phyloP scores from a whole-genome alignment of 2,329 filamentous ascomycete genomes.

The Fusarium sp. region DNA sequence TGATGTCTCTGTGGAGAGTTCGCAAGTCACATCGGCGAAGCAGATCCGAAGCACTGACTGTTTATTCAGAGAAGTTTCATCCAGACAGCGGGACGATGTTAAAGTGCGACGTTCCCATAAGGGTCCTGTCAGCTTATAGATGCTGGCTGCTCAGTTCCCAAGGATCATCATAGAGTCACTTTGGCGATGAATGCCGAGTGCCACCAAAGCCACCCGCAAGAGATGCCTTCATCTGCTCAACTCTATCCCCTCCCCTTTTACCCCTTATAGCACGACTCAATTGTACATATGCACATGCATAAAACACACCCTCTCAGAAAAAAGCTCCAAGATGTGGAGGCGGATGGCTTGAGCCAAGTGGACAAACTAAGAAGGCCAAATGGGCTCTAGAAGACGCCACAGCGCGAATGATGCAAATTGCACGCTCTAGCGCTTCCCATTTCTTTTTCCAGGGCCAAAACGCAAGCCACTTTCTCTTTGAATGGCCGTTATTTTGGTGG shows the following conservation, averaged over 20 bases:
- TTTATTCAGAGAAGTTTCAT: slow-evolving; percentile 8
- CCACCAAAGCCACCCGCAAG: slow-evolving; percentile 6
- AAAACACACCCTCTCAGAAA: slow-evolving; percentile 1
- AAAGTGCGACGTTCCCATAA: slow-evolving; percentile 23
- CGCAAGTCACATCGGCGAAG: background rate
- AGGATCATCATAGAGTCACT: background rate
- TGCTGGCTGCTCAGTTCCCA: background rate
- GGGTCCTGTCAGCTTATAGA: slow-evolving; percentile 3
- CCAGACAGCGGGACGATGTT: slow-evolving; percentile 3
- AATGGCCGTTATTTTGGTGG: slow-evolving; percentile 36
- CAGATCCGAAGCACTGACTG: slow-evolving; percentile 18
- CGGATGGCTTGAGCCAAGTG: slow-evolving; percentile 22
- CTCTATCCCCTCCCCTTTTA: background rate
- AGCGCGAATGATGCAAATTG: slow-evolving; percentile 30
- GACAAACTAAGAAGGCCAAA: background rate
- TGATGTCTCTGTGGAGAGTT: background rate
- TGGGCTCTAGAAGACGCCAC: slow-evolving; percentile 31
- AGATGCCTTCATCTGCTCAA: background rate
- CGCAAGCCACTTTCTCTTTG: slow-evolving; percentile 15
- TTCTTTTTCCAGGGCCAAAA: background rate
- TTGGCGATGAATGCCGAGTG: slow-evolving; percentile 3
- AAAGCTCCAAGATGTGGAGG: background rate
- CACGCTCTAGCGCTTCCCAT: slow-evolving; percentile 7
- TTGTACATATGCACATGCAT: slow-evolving; percentile 22
- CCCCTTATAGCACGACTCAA: background rate